Base-by-base conservation (phyloP, 495 filamentous ascomycete genomes). In the Trichoderma gamsii region DNA sequence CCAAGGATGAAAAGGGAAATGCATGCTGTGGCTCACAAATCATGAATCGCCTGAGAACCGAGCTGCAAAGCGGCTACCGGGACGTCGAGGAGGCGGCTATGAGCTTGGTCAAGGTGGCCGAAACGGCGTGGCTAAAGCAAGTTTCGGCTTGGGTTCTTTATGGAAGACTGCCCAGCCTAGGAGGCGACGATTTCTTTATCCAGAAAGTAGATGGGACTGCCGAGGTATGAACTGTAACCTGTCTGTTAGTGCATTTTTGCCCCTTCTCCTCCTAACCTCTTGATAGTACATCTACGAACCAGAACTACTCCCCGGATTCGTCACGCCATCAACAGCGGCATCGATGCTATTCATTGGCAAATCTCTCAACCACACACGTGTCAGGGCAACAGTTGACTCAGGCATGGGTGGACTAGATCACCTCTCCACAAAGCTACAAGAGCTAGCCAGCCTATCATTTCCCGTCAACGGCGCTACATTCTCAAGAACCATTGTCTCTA, bases 291-390 rank as follows among this genome's bases (percentile, higher is more conserved):
- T 65, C 66, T 81, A 56, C 70, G 82, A 72, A 67, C 68, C 68
- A 44, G 74, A 78, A 3, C 76, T 95, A 27, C 76, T 94, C 12
- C 95, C 95, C 0, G 84, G 83, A 23, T 96, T 97, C 71, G 92
- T 97, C 13, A 86, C 89, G 7, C 71, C 83, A 3, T 79, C 87
- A 16, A 90, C 92, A 4, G 93, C 92, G 32, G 82, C 85, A 11
- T 96, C 92, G 11, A 90, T 97, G 72, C 75, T 97, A 4, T 97
- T 97, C 75, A 91, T 99, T 69, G 95, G 95, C 1, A 89, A 89
- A 69, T 94, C 91, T 0, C 79, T 97, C 52, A 92, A 95, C 68
- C 90, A 95, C 68, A 89, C 96, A 56, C 81, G 89, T 44, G 80
- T 75, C 23, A 82, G 79, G 71, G 74, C 73, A 6, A 78, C 79